phyloP scores from a whole-genome alignment of 257 asterid genomes.

The Solanum pinnatisectum region DNA sequence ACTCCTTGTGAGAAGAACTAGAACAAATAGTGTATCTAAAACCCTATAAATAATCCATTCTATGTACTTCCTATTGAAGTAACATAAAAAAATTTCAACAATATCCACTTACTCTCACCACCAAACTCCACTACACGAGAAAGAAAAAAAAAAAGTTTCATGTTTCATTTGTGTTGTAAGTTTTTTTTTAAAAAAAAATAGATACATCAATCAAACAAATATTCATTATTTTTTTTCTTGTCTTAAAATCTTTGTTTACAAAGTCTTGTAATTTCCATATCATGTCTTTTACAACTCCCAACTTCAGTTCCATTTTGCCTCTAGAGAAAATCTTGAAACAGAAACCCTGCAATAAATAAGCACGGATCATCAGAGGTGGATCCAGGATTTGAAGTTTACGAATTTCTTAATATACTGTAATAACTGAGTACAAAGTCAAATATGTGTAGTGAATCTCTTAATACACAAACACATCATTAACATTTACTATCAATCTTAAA shows the following conservation, averaged over 20 bases:
- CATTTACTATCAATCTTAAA: neutral
- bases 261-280: neutral
- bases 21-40: neutral
- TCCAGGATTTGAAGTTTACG: neutral
- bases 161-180: neutral
- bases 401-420: neutral
- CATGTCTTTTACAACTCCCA: neutral
- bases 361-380: neutral
- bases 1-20: neutral
- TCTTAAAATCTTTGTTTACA: neutral
- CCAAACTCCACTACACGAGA: neutral
- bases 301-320: neutral
- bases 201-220: neutral
- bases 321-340: neutral
- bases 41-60: neutral
- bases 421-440: neutral
- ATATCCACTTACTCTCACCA: neutral
- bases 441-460: neutral
- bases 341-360: neutral
- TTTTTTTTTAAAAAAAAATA: neutral
- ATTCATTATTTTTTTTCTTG: neutral
- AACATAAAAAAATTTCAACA: neutral
- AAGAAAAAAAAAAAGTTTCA: neutral
- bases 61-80: conserved; percentile 2
- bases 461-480: neutral